Evolutionary conservation across 495 filamentous ascomycete genomes (phyloP), one percentile per base, ranked within the genome.

Genomic region (Neurospora sp.): DNA sequence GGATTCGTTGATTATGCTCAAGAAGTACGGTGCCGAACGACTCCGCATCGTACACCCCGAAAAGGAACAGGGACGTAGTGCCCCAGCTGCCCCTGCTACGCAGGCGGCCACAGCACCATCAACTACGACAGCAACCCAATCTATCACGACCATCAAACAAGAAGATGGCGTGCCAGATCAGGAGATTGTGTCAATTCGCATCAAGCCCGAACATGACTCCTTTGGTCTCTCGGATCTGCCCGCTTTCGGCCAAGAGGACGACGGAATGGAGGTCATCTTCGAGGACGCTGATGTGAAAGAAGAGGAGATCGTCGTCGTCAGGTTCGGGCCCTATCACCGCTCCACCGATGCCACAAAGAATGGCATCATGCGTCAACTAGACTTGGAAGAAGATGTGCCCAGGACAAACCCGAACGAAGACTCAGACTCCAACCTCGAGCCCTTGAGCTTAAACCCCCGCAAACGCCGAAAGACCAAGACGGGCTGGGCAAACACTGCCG

Each of bases 1-100:
- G n/a, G 79, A 80, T 12, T 87, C 85, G 0, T 70, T 87, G 41
- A 78, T 76, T 0, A 84, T 87, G 84, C 75, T 87, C 12, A 75
- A 78, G 3, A 82, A 75, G 70, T 83, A 85, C 46, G 85, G 84
- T 40, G 84, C 85, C 9, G 84, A 83, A 53, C 76, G 78, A 20
- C 75, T 87, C 42, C 80, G 81, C 44, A 84, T 87, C 40, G 83
- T 87, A 31, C 83, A 84, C 71, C 82, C 83, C 42, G 77, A 68
- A n/a, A 79, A 80, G 41, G 81, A 79, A 18, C 72, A 74, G 69
- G 37, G 74, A 12, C 73, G 14, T n/a, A 71, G 80, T 6, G 75
- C 73, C 1, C 76, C 75, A 61, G 41, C 79, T 38, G 77, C 80
- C 1, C 76, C 79, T 38, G 22, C 79, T 40, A 20, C 41, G 68